phyloP scores from a whole-genome alignment of 2,329 filamentous ascomycete species.

The Aspergillus floridensis region DNA sequence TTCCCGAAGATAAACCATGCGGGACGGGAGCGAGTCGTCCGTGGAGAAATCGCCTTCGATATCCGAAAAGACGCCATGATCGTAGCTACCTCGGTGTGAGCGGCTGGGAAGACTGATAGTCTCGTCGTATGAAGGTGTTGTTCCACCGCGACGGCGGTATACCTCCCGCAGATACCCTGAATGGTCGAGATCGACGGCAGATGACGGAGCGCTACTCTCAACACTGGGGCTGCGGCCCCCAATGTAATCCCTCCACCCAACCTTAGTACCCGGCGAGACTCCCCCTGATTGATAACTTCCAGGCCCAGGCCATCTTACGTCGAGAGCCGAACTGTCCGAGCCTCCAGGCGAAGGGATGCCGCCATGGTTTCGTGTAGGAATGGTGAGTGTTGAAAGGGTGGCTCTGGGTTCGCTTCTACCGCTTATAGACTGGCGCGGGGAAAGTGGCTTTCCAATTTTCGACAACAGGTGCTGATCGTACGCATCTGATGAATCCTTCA shows the following conservation, averaged over 20 bases:
- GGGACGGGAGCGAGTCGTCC: slow-evolving; percentile 37
- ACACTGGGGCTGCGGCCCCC: slow-evolving; percentile 45
- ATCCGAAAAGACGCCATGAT: slow-evolving; percentile 56
- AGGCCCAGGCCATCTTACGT: slow-evolving; percentile 34
- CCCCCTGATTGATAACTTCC: slow-evolving; percentile 41
- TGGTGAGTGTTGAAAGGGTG: slow-evolving; percentile 33
- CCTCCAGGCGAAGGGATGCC: slow-evolving; percentile 33
- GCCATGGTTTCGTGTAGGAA: slow-evolving; percentile 32
- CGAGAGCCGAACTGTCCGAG: slow-evolving; percentile 32
- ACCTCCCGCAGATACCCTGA: slow-evolving; percentile 33
- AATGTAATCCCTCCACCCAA: slow-evolving; percentile 42
- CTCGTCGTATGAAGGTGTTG: slow-evolving; percentile 51
- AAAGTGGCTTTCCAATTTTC: slow-evolving; percentile 60
- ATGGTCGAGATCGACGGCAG: slow-evolving; percentile 42
- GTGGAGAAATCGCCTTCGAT: slow-evolving; percentile 43
- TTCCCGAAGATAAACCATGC: slow-evolving; percentile 40
- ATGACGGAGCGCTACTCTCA: slow-evolving; percentile 41
- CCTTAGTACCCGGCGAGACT: slow-evolving; percentile 41
- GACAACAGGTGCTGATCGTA: slow-evolving; percentile 63
- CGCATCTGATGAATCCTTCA: slow-evolving; percentile 58
- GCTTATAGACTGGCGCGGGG: slow-evolving; percentile 45
- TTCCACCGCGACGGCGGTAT: slow-evolving; percentile 48
- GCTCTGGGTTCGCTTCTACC: slow-evolving; percentile 31
- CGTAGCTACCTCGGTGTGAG: slow-evolving; percentile 62
- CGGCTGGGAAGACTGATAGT: slow-evolving; percentile 48